Evolutionary conservation across 2,329 filamentous ascomycete genomes (phyloP).

Genomic region (Diaporthe eres): DNA sequence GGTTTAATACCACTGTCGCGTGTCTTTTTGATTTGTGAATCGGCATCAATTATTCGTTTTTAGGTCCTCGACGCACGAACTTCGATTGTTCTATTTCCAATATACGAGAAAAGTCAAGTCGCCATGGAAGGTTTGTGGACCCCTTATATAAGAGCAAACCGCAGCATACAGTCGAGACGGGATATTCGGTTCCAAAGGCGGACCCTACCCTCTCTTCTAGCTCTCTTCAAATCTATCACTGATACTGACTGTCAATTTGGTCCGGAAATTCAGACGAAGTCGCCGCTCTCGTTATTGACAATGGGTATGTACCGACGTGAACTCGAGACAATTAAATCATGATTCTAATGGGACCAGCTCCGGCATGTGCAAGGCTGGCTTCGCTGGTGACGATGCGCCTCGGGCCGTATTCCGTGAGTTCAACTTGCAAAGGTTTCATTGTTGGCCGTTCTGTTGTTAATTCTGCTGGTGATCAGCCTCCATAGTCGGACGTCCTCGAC

Average conservation of each 20-base stretch:
- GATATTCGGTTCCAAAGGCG: not conserved
- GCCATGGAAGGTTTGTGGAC: constrained; percentile 4
- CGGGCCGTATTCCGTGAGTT: constrained; percentile 99
- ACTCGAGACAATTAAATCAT: constrained; percentile 49
- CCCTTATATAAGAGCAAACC: not conserved
- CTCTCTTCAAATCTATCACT: not conserved
- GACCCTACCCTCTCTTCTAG: not conserved
- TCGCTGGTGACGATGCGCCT: constrained; percentile 99
- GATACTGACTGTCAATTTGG: not conserved
- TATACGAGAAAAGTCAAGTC: not conserved
- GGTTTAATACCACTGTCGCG: not conserved
- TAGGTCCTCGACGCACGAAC: not conserved
- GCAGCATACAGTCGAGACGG: not conserved
- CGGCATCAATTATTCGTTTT: not conserved
- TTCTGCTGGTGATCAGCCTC: constrained; percentile 75
- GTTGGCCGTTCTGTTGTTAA: constrained; percentile 16
- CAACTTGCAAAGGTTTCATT: constrained; percentile 49
- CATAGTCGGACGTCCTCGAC: constrained; percentile 99
- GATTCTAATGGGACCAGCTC: constrained; percentile 75
- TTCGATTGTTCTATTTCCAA: not conserved
- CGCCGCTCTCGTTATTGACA: constrained; percentile 99
- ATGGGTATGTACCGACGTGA: constrained; percentile 87
- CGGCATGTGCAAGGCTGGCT: constrained; percentile 99
- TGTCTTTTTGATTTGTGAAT: not conserved
- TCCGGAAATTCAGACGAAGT: constrained; percentile 89